A percentile compares a stretch with the other conserved stretches of the same genome.
phyloP scores from a whole-genome alignment of 805 yeast species.

The Isabelozyma heimii region DNA sequence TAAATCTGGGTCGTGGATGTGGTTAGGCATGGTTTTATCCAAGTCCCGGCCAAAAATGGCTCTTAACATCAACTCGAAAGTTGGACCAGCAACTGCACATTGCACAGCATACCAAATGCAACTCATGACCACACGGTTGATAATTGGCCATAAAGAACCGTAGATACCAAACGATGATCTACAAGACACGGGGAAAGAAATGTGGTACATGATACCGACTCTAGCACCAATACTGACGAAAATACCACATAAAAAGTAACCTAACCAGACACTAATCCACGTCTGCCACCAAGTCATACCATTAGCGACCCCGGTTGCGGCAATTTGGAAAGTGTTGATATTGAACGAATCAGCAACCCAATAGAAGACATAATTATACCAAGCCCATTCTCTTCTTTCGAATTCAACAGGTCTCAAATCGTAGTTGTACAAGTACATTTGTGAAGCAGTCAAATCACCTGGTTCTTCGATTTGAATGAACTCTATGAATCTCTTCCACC shows the following conservation, averaged over 20 bases:
- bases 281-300: conserved; percentile 87
- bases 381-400: conserved; percentile 76
- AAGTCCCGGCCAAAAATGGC: conserved; percentile 71
- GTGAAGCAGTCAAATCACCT: conserved; percentile 49
- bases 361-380: conserved; percentile 76
- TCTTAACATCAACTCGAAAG: conserved; percentile 58
- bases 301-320: conserved; percentile 72
- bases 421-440: conserved; percentile 66
- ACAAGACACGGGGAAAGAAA: conserved; percentile 79
- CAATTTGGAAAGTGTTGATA: conserved; percentile 89
- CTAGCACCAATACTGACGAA: conserved; percentile 73
- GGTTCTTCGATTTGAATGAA: conserved; percentile 30
- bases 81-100: conserved; percentile 76
- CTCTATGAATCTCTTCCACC: conserved; percentile 3
- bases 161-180: conserved; percentile 84
- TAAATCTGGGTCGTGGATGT: conserved; percentile 55
- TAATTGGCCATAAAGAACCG: conserved; percentile 85
- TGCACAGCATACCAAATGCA: conserved; percentile 89
- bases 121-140: conserved; percentile 86
- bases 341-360: conserved; percentile 92
- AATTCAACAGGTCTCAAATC: conserved; percentile 80
- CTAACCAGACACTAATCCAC: conserved; percentile 87
- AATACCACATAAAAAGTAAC: conserved; percentile 66
- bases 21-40: conserved; percentile 60
- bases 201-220: conserved; percentile 76